Conservation (phyloP, 2,329 filamentous ascomycete species). For the Helminthosporium solani region DNA sequence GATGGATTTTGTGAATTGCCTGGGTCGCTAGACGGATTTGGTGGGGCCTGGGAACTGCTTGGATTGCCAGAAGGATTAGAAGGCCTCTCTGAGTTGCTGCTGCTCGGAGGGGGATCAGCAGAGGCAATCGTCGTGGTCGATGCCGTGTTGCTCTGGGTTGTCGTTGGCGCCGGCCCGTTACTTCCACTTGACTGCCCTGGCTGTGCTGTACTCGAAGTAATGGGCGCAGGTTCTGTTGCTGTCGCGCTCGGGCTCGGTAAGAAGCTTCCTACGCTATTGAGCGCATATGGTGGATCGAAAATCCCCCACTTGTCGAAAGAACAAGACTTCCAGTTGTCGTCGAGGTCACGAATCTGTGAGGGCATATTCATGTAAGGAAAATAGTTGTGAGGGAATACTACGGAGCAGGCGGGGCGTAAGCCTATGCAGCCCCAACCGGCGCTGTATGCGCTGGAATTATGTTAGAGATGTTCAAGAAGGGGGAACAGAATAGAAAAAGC, state of each 20-base stretch:
- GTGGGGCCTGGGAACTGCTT: neutral
- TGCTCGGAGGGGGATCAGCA: no score
- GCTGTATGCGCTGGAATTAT: slow-evolving; percentile 6
- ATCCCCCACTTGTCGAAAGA: slow-evolving; percentile 10
- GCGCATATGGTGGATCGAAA: slow-evolving; percentile 18
- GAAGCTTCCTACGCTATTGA: slow-evolving; percentile 8
- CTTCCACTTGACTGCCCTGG: slow-evolving; percentile 10
- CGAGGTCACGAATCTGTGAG: slow-evolving; percentile 16
- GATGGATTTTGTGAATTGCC: slow-evolving; percentile 1
- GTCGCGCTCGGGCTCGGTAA: slow-evolving; percentile 6
- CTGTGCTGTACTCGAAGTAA: slow-evolving; percentile 1
- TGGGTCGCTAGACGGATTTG: neutral
- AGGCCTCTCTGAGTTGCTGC: no score
- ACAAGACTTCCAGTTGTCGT: slow-evolving; percentile 16
- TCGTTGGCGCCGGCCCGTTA: neutral
- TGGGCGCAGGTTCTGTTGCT: slow-evolving; percentile 5
- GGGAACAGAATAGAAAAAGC: neutral
- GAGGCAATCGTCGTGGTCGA: no score
- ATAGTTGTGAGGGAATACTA: slow-evolving; percentile 14
- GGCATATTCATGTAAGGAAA: slow-evolving; percentile 18
- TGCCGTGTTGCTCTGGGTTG: no score
- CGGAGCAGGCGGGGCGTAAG: slow-evolving; percentile 7
- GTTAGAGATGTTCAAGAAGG: neutral
- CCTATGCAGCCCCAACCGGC: slow-evolving; percentile 6
- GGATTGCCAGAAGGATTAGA: no score